Evolutionary conservation across 2,329 filamentous ascomycete species (phyloP).

Genomic region (Neurospora crassa): DNA sequence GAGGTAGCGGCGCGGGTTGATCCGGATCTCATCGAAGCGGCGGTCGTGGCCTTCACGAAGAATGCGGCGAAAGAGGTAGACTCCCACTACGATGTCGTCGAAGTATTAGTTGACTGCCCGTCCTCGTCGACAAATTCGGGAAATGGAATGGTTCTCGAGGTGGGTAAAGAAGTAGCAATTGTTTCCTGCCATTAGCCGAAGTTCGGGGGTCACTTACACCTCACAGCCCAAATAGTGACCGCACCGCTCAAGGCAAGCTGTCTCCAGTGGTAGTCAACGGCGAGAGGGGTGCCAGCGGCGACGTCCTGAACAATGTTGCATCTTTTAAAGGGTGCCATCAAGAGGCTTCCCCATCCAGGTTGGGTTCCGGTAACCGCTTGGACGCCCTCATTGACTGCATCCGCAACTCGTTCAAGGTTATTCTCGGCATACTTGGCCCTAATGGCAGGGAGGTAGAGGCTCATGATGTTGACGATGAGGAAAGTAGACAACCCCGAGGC

Average conservation of each 20-base stretch:
- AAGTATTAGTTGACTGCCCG: background rate
- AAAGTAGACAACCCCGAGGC: conserved; percentile 57
- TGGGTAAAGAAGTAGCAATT: background rate
- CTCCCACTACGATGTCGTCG: conserved; percentile 39
- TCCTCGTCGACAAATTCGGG: background rate
- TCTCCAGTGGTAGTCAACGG: conserved; percentile 49
- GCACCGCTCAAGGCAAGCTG: conserved; percentile 31
- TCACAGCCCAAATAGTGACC: conserved; percentile 46
- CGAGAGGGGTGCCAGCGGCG: conserved; percentile 23
- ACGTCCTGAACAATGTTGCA: background rate
- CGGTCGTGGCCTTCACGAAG: conserved; percentile 48
- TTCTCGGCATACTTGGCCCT: conserved; percentile 3
- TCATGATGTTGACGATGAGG: conserved; percentile 50
- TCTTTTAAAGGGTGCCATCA: conserved; percentile 34
- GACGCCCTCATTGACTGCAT: background rate
- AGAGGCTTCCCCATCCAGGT: conserved; percentile 9
- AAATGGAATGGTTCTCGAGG: background rate
- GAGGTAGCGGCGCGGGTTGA: conserved; percentile 25
- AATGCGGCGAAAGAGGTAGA: conserved; percentile 54
- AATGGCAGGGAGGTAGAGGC: conserved; percentile 15
- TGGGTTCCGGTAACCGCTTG: conserved; percentile 29
- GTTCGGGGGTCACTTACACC: conserved; percentile 33
- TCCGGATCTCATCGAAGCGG: conserved; percentile 33
- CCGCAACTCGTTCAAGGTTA: background rate
- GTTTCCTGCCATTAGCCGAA: background rate